Base-by-base conservation (phyloP, 1,139 yeast genomes). In the Kodamaea fungicola region DNA sequence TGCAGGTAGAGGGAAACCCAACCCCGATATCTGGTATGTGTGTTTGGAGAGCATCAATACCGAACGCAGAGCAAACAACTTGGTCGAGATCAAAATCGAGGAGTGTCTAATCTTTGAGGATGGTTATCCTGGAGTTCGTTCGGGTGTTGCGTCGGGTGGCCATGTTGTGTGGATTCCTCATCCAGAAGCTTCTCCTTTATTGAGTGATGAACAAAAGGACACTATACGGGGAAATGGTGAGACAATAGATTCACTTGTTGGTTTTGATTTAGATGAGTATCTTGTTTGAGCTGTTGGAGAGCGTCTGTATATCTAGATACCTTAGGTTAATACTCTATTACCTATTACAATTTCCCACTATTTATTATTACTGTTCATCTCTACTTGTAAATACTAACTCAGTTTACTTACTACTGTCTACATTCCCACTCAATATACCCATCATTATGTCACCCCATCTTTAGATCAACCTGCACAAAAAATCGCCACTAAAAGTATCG, bases 31-130 rank as follows among this genome's bases (percentile, higher is more conserved):
- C 47, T 92, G 96, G 95, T 76, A 76, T 46, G 74, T 81, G 3
- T 95, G 97, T 32, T 71, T 92, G 43, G 76, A 71, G 23, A 74
- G 83, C 26, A 51, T 92, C 42, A 92, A 92, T 55, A 55, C 59
- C 16, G 71, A 71, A 35, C 54, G 71, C 10, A 52, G 54, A 10
- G 43, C 51, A 43, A 31, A 55, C 43, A 55, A 71, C 29, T 35
- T 61, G 43, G 70, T 71, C 1, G 65, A 67, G 12, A 82, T 89
- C 45, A 54, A 57, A 39, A 83, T 90, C 2, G 79, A 78, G 26
- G 96, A 92, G 54, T 86, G 96, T 51, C 62, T 92, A 28, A 84
- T 92, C 2, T 92, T 92, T 59, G 98, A 92, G 62, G 98, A 92
- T 61, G 97, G 96, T 2, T 68, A 88, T 32, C 90, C 95, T 1